Evolutionary conservation across 2,329 filamentous ascomycete genomes (phyloP), one percentile per base, ranked within the genome.

Genomic region (Lizonia empirigonia): DNA sequence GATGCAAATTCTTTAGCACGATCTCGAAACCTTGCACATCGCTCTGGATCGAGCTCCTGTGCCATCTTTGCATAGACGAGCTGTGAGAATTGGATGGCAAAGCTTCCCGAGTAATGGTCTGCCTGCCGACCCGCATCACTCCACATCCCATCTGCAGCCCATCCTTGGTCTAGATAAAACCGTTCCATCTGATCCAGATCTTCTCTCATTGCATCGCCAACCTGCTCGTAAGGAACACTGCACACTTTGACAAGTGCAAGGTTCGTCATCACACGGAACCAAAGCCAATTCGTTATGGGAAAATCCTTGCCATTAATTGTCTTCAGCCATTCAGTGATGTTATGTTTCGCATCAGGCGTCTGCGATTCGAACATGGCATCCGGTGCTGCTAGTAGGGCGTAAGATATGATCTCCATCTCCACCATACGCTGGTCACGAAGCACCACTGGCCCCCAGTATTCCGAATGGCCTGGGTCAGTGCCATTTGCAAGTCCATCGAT

Each of bases 61-160:
- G 77, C 77, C 51, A 78, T 77, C 7, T 73, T 75, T 0, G 73
- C 67, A 51, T 78, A 82, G 0, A 81, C 62, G 2, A 82, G 61
- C 50, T 82, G 79, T 2, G 73, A 75, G 26, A 81, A 82, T 46
- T 82, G 80, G 7, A 82, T 79, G 0, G 80, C 80, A 46, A 82
- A 82, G 36, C 80, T 82, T 0, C 79, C 79, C 1, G 79, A 81
- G 46, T 82, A 82, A 58, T 82, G 81, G 42, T 82, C 80, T 0
- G 74, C 78, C 36, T 82, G 79, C 13, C 59, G 7, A 38, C 73
- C 47, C 50, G 69, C 51, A 3, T 69, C 59, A 12, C 54, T 68
- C 79, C 76, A 82, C 0, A 69, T 50, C 0, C 80, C 80, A 40
- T 82, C 80, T 1, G 69, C 73, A 0, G 77, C 76, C 80, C 80